A percentile compares a stretch with the other conserved stretches of the same genome.
Conservation (phyloP, 179 eudicot genomes). For the Amaranthus tricolor region DNA sequence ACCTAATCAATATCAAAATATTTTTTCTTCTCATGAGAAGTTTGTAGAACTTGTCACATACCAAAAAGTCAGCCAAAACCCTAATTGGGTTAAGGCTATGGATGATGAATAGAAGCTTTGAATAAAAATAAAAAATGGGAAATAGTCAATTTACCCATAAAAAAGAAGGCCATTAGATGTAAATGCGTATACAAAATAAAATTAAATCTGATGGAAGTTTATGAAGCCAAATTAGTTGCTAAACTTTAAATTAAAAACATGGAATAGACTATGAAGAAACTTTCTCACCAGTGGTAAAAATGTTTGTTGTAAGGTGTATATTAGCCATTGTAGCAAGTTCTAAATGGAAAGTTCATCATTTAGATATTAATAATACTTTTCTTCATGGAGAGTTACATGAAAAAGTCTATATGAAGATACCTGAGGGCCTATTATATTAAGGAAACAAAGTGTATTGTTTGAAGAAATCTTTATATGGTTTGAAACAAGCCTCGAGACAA, state of each 20-base stretch:
- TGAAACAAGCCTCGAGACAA: too few relatives aligned
- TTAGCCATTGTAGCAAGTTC: too few relatives aligned
- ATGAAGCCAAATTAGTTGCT: neutral
- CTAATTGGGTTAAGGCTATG: slow-evolving; percentile 8
- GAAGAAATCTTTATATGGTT: neutral
- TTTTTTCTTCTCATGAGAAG: too few relatives aligned
- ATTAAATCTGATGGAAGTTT: neutral
- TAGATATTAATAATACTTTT: neutral
- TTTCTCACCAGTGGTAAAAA: slow-evolving; percentile 6
- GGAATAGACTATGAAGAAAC: slow-evolving; percentile 2
- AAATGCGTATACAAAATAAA: neutral
- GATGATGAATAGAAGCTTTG: neutral
- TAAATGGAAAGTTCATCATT: neutral
- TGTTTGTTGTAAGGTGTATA: neutral
- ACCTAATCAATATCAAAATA: too few relatives aligned
- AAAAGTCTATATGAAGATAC: neutral
- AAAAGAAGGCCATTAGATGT: neutral
- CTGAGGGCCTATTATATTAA: neutral
- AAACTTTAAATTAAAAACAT: neutral
- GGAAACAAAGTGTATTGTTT: neutral
- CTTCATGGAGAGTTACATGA: too few relatives aligned
- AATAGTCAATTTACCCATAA: neutral
- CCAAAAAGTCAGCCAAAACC: neutral
- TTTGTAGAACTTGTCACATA: neutral
- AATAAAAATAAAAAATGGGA: neutral